Percentiles rank a stretch among this genome's conserved stretches.
phyloP scores from a whole-genome alignment of 164 flowering plant genomes.

The Brasenia schreberi region DNA sequence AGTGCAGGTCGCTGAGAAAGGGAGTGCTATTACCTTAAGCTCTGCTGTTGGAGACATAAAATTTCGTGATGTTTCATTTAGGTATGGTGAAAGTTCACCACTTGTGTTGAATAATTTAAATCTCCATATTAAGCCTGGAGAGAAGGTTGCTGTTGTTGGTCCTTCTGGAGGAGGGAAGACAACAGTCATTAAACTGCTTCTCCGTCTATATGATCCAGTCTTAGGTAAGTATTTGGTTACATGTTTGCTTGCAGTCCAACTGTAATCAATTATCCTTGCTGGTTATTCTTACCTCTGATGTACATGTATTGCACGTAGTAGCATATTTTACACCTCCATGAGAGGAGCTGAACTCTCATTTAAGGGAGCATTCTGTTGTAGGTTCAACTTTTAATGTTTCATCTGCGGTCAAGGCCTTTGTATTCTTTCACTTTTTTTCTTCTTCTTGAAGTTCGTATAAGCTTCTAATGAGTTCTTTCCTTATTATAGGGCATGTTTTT shows the following conservation, averaged over 20 bases:
- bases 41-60: constrained; percentile 59
- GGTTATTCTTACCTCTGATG: too few relatives aligned
- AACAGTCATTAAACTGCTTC: constrained; percentile 75
- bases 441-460: too few relatives aligned
- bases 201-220: constrained; percentile 85
- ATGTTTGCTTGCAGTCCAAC: constrained; percentile 6
- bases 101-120: constrained; percentile 53
- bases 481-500: constrained; percentile 38
- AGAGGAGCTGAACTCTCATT: too few relatives aligned
- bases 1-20: constrained; percentile 51
- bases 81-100: constrained; percentile 49
- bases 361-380: too few relatives aligned
- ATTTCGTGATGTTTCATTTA: constrained; percentile 53
- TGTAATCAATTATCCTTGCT: too few relatives aligned
- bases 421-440: too few relatives aligned
- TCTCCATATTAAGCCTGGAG: constrained; percentile 84
- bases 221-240: constrained; percentile 31
- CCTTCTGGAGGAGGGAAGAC: constrained; percentile 99
- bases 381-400: too few relatives aligned
- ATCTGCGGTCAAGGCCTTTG: too few relatives aligned
- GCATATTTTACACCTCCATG: too few relatives aligned
- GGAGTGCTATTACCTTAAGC: constrained; percentile 52
- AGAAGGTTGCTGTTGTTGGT: constrained; percentile 83
- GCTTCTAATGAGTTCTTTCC: too few relatives aligned
- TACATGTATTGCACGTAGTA: too few relatives aligned